Evolutionary conservation across 1,284 basidiomycete species (phyloP).

Genomic region (Mycena citricolor): DNA sequence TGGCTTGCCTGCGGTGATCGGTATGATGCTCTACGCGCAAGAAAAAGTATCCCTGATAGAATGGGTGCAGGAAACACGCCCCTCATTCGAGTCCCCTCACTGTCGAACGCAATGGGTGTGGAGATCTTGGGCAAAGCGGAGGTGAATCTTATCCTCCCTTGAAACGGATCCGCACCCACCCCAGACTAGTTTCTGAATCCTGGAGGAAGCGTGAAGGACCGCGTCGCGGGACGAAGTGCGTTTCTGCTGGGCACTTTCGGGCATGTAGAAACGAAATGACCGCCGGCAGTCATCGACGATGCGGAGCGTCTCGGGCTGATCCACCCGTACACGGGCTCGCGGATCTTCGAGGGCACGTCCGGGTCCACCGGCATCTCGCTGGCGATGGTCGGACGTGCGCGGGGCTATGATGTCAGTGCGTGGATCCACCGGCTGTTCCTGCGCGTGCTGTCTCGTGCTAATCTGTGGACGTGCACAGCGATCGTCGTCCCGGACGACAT

Average conservation of each 20-base stretch:
- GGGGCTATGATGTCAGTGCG: constrained; percentile 78
- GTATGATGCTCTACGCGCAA: constrained; percentile 40
- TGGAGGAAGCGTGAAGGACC: constrained; percentile 96
- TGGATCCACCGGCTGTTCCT: constrained; percentile 1
- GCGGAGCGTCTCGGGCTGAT: constrained; percentile 86
- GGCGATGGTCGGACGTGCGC: constrained; percentile 87
- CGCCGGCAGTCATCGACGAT: constrained; percentile 79
- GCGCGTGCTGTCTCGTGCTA: constrained; percentile 6
- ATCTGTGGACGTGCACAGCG: constrained; percentile 44
- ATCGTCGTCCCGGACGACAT: constrained; percentile 96
- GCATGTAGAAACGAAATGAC: constrained; percentile 4
- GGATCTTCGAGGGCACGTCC: constrained; percentile 97
- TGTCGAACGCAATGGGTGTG: constrained; percentile 88
- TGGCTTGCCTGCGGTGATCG: constrained; percentile 83
- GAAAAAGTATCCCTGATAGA: constrained; percentile 1
- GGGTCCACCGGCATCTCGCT: constrained; percentile 98
- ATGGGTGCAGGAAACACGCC: constrained; percentile 83
- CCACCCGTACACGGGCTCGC: constrained; percentile 84
- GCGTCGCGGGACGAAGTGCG: constrained; percentile 88
- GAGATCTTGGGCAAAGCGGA: constrained; percentile 97
- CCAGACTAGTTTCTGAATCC: constrained; percentile 79
- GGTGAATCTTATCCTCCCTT: constrained; percentile 40
- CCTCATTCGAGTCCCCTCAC: constrained; percentile 85
- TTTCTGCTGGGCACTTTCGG: too few species aligned
- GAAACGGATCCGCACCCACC: constrained; percentile 1